Evolutionary conservation across 441 rosid species (phyloP), one percentile per base, ranked within the genome.

Genomic region (Erodium texanum): DNA sequence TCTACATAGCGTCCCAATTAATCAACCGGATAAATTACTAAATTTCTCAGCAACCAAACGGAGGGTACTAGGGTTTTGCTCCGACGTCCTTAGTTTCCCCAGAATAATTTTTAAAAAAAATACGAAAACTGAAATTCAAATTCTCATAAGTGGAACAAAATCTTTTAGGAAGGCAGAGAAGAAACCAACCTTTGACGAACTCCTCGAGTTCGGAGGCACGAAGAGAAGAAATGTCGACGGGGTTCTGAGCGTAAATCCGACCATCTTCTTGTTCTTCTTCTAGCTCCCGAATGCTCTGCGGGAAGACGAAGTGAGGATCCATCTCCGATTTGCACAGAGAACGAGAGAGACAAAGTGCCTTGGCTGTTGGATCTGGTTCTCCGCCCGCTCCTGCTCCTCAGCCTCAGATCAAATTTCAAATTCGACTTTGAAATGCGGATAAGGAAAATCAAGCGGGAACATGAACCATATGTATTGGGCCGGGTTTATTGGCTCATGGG

Each of bases 251-350:
- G 75, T 58, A 83, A 66, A 92, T 82, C 10, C 87, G 87, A 23
- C 80, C 73, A 71, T 79, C 80, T 20, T 80, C 88, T 19, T 70
- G 82, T 5, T 83, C 96, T 64, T 83, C 84, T 76, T 87, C 93
- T 48, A 94, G 86, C 68, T 86, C 86, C 75, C 76, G 86, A 2
- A 92, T 79, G 24, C 72, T 87, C 61, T 75, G 83, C 19, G 99
- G 97, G 78, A 92, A 89, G 34, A 85, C 79, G 69, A 94, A 94
- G 8, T 78, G 85, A 68, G 87, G 91, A 79, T 90, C 85, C 97
- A 90, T 90, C 73, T 48, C 58, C 14, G 65, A 19, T 20, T 56
- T 19, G 62, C 16, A 4, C 22, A 54, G 48, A 41, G 48, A 41
- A 54, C 19, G 61, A 6, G 61, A 7, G 20, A 6, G 61, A 2